Conservation (phyloP, 495 filamentous ascomycete genomes). For the Cryomyces antarcticus region DNA sequence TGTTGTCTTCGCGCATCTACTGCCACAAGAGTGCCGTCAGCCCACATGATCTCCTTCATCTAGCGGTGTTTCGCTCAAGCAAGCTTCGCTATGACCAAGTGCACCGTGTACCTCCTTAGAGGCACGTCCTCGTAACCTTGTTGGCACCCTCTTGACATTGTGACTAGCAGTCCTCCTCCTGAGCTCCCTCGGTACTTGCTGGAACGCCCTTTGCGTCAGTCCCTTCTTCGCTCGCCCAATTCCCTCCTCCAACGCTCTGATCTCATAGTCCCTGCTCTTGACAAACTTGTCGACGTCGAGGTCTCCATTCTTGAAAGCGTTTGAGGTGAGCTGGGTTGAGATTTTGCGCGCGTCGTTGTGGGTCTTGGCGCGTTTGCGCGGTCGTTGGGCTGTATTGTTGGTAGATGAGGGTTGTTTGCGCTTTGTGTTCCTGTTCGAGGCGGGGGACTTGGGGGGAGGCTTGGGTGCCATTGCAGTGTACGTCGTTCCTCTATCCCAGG, state of each 20-base stretch:
- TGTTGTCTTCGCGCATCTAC: conserved; percentile 76
- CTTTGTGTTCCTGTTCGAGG: too few species aligned
- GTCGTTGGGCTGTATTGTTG: neutral
- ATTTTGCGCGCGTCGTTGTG: conserved; percentile 51
- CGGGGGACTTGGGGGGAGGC: too few species aligned
- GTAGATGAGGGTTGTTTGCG: neutral
- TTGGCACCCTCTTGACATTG: conserved; percentile 83
- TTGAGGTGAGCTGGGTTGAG: conserved; percentile 46
- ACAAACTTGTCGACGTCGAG: conserved; percentile 69
- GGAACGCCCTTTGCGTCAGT: conserved; percentile 59
- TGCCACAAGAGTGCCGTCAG: too few species aligned
- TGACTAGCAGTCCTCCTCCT: conserved; percentile 79
- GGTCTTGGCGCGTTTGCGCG: conserved; percentile 23
- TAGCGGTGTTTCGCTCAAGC: too few species aligned
- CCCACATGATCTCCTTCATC: too few species aligned
- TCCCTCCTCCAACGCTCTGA: conserved; percentile 58
- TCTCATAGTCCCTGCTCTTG: conserved; percentile 67
- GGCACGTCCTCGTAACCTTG: conserved; percentile 47
- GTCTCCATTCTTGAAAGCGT: conserved; percentile 55
- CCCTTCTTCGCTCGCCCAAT: conserved; percentile 51
- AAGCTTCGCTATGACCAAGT: neutral
- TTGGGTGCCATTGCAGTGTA: too few species aligned
- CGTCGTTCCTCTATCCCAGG: too few species aligned
- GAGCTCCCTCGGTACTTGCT: conserved; percentile 68
- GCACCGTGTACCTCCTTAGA: conserved; percentile 38